These are phyloP conservation scores for Silybum marianum DNA, from an alignment of 129 eudicot species.

Conservation along the genomic window DNA sequence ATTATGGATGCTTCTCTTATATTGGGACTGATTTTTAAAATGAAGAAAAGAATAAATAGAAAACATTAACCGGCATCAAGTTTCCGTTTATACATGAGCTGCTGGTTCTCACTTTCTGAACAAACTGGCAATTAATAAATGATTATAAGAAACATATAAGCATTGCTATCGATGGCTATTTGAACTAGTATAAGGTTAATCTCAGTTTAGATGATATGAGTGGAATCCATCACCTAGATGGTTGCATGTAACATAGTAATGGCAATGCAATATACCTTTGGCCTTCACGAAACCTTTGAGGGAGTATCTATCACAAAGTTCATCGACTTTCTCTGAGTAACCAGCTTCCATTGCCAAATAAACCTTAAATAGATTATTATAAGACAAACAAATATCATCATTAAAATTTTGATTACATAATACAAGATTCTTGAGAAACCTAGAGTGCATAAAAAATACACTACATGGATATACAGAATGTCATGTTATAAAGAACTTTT, in stretches of 20 bases:
- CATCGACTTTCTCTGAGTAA: constrained; percentile 85
- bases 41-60: not conserved
- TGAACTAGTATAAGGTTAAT: not conserved
- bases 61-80: not conserved
- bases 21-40: not conserved
- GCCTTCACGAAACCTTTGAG: constrained; percentile 66
- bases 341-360: constrained; percentile 99
- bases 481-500: not conserved
- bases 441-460: constrained; percentile 1
- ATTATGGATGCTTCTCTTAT: not conserved
- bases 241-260: not conserved
- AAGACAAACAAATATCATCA: constrained; percentile 7
- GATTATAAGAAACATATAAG: not conserved
- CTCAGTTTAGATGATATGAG: not conserved
- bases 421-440: constrained; percentile 11
- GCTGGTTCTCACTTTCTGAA: not conserved
- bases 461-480: not conserved
- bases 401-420: not conserved
- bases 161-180: not conserved
- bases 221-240: not conserved
- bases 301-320: constrained; percentile 76
- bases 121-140: not conserved
- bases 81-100: not conserved
- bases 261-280: constrained; percentile 48
- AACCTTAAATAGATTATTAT: constrained; percentile 49